A percentile compares a stretch with the other conserved stretches of the same genome.
Evolutionary conservation across 208 protist species (phyloP).

Genomic region (Angomonas deanei): DNA sequence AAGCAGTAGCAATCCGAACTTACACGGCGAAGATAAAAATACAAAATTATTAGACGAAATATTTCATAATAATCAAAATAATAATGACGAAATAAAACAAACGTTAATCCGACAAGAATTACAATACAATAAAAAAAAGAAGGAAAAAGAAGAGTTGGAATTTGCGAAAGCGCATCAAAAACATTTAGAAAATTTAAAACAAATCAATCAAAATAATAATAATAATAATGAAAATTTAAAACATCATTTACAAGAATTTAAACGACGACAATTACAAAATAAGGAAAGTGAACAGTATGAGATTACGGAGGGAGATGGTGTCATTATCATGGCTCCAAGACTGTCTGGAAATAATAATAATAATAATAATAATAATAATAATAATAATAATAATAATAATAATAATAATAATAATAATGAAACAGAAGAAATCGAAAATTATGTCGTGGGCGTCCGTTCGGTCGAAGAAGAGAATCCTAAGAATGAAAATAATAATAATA

Average conservation of each 20-base stretch:
- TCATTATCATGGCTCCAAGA: background rate
- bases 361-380: slow-evolving; percentile 1
- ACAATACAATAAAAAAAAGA: background rate
- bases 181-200: background rate
- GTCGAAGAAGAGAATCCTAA: no score
- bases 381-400: slow-evolving; percentile 1
- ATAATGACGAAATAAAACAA: no score
- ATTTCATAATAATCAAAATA: no score
- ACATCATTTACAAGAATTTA: background rate
- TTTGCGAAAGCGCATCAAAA: background rate
- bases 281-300: background rate
- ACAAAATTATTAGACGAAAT: background rate
- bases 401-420: background rate
- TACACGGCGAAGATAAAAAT: background rate
- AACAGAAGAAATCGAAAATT: background rate
- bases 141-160: background rate
- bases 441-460: no score
- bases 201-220: background rate
- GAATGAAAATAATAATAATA: slow-evolving; percentile 1
- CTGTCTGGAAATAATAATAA: background rate
- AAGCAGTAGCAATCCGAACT: background rate
- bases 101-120: no score
- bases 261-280: background rate
- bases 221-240: slow-evolving; percentile 1
- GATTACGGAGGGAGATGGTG: background rate